Conservation (phyloP, 495 filamentous ascomycete species). For the Hyaloscypha finlandica region DNA sequence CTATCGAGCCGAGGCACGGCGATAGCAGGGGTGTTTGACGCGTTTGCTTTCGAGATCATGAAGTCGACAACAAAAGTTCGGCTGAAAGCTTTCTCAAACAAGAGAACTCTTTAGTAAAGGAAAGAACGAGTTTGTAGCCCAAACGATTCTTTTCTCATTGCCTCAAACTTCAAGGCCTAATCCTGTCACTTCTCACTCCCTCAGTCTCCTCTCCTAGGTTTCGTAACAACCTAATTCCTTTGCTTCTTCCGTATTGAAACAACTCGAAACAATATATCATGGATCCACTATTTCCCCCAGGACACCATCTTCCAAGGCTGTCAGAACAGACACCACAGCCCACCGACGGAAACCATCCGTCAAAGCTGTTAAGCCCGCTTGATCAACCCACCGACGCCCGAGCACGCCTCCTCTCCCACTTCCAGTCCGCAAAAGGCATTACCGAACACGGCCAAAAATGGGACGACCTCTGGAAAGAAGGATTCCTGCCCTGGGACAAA, state of each 20-base stretch:
- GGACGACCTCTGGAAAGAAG: conserved; percentile 66
- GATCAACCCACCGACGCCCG: conserved; percentile 33
- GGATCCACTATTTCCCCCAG: too few relatives aligned
- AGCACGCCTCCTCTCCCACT: conserved; percentile 36
- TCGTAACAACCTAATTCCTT: neutral
- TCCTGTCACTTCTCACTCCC: too few relatives aligned
- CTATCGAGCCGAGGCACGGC: conserved; percentile 19
- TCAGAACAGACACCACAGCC: too few relatives aligned
- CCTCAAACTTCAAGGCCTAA: too few relatives aligned
- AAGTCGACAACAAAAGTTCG: neutral
- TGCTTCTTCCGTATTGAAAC: too few relatives aligned
- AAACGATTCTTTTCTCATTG: too few relatives aligned
- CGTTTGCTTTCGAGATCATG: conserved; percentile 3
- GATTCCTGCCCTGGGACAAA: conserved; percentile 66
- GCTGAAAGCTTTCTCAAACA: neutral
- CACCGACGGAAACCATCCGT: too few relatives aligned
- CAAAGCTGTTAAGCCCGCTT: conserved; percentile 2
- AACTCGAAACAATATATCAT: too few relatives aligned
- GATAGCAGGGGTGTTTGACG: conserved; percentile 8
- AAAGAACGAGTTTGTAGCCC: neutral
- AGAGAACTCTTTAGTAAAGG: neutral
- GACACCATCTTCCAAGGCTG: too few relatives aligned
- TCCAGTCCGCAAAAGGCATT: conserved; percentile 23
- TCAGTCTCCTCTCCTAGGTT: neutral
- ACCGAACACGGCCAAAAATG: conserved; percentile 48